Evolutionary conservation across 177 flowering plant genomes (phyloP).

Genomic region (Vitis hybrid): DNA sequence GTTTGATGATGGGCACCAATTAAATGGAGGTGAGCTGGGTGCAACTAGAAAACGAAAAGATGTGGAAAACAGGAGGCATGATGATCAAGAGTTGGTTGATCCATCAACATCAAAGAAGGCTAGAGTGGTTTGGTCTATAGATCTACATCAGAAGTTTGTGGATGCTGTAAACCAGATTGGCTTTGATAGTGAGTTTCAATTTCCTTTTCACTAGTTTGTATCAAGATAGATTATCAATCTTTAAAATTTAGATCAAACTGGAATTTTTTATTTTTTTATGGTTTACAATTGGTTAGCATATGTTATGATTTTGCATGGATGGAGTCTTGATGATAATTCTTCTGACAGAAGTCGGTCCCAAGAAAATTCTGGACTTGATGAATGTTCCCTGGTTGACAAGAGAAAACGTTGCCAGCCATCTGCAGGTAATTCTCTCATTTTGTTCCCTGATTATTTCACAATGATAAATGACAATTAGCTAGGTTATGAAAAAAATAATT

Average conservation of each 20-base stretch:
- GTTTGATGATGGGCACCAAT: conserved; percentile 1
- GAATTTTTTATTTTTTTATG: not conserved
- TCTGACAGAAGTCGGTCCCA: conserved; percentile 36
- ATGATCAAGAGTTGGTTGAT: conserved; percentile 10
- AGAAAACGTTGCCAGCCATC: conserved; percentile 48
- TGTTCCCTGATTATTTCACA: not conserved
- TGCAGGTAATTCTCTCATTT: conserved; percentile 29
- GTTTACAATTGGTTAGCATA: not conserved
- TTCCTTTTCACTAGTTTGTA: not conserved
- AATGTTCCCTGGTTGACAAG: conserved; percentile 38
- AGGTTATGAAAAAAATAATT: too few relatives aligned
- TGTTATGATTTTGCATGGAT: not conserved
- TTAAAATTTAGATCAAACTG: not conserved
- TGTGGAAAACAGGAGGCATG: conserved; percentile 7
- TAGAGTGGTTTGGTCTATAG: conserved; percentile 20
- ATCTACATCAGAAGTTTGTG: conserved; percentile 23
- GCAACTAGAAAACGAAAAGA: conserved; percentile 12
- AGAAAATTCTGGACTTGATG: conserved; percentile 16
- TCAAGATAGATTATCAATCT: not conserved
- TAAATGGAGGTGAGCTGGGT: conserved; percentile 2
- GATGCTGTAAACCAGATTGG: conserved; percentile 21
- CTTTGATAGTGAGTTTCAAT: conserved; percentile 15
- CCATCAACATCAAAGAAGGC: conserved; percentile 20
- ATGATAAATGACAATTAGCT: not conserved
- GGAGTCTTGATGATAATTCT: not conserved